Percentiles rank a stretch among this genome's conserved stretches.
phyloP scores from a whole-genome alignment of 805 yeast species.

The Saccharomycopsis babjevae region DNA sequence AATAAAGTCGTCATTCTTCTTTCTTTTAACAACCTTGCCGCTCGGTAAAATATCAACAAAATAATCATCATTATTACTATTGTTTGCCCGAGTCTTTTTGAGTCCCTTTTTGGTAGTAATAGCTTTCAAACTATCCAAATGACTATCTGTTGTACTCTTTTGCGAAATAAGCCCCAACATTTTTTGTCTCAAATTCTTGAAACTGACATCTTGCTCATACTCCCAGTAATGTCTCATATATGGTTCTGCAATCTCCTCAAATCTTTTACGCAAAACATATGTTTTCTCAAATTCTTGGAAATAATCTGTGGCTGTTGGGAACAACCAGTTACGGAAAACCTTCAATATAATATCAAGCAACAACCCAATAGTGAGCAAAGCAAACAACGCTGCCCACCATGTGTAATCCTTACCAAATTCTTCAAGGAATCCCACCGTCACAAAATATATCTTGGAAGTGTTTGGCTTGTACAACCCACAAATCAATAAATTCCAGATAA shows the following conservation, averaged over 20 bases:
- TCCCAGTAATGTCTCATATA: slow-evolving; percentile 78
- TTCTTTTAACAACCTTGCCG: slow-evolving; percentile 50
- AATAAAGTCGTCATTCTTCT: slow-evolving; percentile 23
- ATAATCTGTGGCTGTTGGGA: slow-evolving; percentile 66
- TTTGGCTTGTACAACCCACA: slow-evolving; percentile 53
- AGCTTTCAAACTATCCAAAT: not conserved
- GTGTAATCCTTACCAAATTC: slow-evolving; percentile 72
- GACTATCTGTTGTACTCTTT: slow-evolving; percentile 11
- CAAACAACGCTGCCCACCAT: slow-evolving; percentile 75
- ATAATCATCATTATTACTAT: slow-evolving; percentile 26
- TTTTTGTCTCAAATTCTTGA: slow-evolving; percentile 21
- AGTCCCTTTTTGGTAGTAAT: not conserved
- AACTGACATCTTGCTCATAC: slow-evolving; percentile 40
- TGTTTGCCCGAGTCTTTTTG: not conserved
- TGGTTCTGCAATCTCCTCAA: slow-evolving; percentile 63
- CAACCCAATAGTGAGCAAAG: slow-evolving; percentile 47
- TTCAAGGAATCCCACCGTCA: slow-evolving; percentile 52
- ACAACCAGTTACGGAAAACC: slow-evolving; percentile 42
- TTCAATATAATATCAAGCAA: slow-evolving; percentile 57
- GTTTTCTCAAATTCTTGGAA: slow-evolving; percentile 73
- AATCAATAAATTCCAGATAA: slow-evolving; percentile 70
- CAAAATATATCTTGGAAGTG: slow-evolving; percentile 57
- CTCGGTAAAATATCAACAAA: slow-evolving; percentile 60
- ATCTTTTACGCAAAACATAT: slow-evolving; percentile 47
- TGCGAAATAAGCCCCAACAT: slow-evolving; percentile 22